Conservation (phyloP, 1,284 basidiomycete genomes). For the Moesziomyces sp. region DNA sequence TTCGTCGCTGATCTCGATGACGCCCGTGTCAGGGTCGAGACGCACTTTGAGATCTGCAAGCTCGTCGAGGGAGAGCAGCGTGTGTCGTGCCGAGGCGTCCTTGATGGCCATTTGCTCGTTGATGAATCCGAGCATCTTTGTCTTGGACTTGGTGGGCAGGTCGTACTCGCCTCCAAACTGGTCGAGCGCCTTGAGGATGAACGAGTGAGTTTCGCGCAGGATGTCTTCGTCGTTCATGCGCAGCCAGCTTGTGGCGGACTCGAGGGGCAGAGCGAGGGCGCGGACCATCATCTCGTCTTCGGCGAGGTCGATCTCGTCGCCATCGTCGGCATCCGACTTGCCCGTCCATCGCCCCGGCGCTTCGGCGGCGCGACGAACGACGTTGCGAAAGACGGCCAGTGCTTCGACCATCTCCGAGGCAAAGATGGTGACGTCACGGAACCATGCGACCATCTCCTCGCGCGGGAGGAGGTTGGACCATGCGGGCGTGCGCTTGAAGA, state of each 20-base stretch:
- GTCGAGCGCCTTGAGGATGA: constrained; percentile 58
- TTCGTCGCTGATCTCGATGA: constrained; percentile 46
- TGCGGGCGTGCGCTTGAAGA: constrained; percentile 59
- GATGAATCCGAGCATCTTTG: constrained; percentile 59
- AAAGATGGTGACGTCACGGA: constrained; percentile 63
- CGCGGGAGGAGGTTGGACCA: constrained; percentile 57
- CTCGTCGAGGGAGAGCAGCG: constrained; percentile 55
- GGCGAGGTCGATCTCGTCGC: constrained; percentile 22
- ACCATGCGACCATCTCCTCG: constrained; percentile 63
- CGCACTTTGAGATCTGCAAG: constrained; percentile 56
- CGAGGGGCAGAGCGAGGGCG: constrained; percentile 54
- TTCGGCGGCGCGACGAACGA: constrained; percentile 45
- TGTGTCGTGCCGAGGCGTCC: constrained; percentile 44
- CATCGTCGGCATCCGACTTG: constrained; percentile 23
- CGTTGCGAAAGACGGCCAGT: constrained; percentile 44
- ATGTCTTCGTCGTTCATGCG: constrained; percentile 67
- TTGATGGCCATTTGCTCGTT: constrained; percentile 58
- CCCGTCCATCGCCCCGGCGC: constrained; percentile 31
- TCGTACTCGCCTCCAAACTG: constrained; percentile 45
- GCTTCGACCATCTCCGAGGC: constrained; percentile 63
- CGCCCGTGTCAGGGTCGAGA: constrained; percentile 31
- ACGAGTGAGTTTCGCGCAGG: constrained; percentile 58
- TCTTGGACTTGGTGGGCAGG: constrained; percentile 44
- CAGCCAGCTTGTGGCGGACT: constrained; percentile 60
- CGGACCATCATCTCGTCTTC: constrained; percentile 46